These are phyloP conservation scores for Inosperma sp. DNA, from an alignment of 768 basidiomycete species.

Conservation along the genomic window DNA sequence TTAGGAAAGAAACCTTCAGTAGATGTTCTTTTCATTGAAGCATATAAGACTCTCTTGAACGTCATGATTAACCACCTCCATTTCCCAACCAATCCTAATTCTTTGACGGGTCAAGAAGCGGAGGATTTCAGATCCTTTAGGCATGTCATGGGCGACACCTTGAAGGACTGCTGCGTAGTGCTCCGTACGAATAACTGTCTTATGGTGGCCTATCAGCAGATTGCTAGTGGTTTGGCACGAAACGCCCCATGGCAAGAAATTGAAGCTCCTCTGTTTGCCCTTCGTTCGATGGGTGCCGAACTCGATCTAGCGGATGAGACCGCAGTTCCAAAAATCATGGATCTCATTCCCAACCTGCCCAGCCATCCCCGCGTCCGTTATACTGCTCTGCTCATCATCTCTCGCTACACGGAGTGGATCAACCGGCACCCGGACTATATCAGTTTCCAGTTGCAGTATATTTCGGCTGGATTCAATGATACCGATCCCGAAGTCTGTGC, in stretches of 20 bases:
- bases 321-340: constrained; percentile 94
- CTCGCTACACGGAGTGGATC: constrained; percentile 97
- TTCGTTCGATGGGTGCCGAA: constrained; percentile 97
- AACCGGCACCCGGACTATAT: constrained; percentile 86
- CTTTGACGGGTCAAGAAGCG: constrained; percentile 74
- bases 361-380: constrained; percentile 89
- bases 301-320: constrained; percentile 77
- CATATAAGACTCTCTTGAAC: constrained; percentile 78
- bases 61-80: constrained; percentile 88
- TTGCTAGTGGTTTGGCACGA: constrained; percentile 66
- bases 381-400: constrained; percentile 90
- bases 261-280: constrained; percentile 94
- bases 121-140: constrained; percentile 94
- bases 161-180: constrained; percentile 97
- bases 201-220: constrained; percentile 72
- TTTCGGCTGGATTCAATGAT: constrained; percentile 88
- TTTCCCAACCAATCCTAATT: constrained; percentile 71
- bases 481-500: constrained; percentile 77
- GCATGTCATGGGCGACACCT: constrained; percentile 97
- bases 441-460: constrained; percentile 79
- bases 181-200: constrained; percentile 85
- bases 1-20: constrained; percentile 73
- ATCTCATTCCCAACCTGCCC: constrained; percentile 86
- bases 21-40: constrained; percentile 72
- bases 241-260: constrained; percentile 89